Base-by-base conservation (phyloP, 768 basidiomycete genomes). In the Psilocybe subaeruginosa region DNA sequence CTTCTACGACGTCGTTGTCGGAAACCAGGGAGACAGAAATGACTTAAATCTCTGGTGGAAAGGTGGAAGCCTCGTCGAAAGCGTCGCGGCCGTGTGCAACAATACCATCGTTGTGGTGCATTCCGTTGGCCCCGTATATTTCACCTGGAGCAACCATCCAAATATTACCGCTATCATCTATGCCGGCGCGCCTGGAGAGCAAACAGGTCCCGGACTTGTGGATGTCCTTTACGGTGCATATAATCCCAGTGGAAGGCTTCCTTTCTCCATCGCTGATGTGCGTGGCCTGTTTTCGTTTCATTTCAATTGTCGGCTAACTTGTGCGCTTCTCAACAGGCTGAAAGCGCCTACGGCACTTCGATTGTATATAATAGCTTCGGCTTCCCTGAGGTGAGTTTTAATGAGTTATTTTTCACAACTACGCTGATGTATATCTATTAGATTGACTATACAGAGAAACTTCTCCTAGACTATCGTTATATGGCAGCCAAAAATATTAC, bases 51-150 rank as follows among this genome's bases (percentile, higher is more conserved):
- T 88, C 2, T 88, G 87, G 88, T 81, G 73, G 62, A 74, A 78
- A 23, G 87, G 86, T 6, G 84, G 83, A 16, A 78, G 74, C 9
- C 72, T 90, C 55, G 77, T 80, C 71, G 66, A 80, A 58, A 72
- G 78, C 0, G 87, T 90, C 3, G 92, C 94, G 0, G 79, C 84
- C 4, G 81, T 85, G 0, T 88, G 87, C 73, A 83, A 77, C 63
- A 93, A 93, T 71, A 93, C 91, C 4, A 82, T 95, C 56, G 95
- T 93, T 27, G 84, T 96, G 14, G 77, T 91, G 1, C 88, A 94
- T 73, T 86, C 86, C 7, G 90, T 93, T 33, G 93, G 93, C 3
- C 88, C 90, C 0, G 82, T 91, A 2, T 69, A 84, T n/a, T 83
- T 94, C 73, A 69, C 80, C 7, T 95, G 92, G 92, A 86, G 87